These are phyloP conservation scores for Cladosporium austrohemisphaericum DNA, from an alignment of 2,329 filamentous ascomycete species.

Conservation along the genomic window DNA sequence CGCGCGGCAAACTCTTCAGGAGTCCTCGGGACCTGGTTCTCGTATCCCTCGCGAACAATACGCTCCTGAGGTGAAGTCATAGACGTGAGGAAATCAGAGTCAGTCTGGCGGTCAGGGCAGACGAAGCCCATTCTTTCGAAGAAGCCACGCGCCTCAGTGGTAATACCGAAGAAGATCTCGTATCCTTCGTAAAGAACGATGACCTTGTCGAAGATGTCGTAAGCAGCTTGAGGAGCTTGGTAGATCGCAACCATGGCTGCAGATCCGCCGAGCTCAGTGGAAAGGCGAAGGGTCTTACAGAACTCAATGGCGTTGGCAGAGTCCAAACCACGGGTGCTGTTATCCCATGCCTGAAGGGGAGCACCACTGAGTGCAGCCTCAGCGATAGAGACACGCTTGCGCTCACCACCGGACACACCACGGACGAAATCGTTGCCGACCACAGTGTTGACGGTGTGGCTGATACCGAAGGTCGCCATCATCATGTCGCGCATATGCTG, in stretches of 20 bases:
- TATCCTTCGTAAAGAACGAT: slow-evolving; percentile 64
- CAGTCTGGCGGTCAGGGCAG: slow-evolving; percentile 68
- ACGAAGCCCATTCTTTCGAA: slow-evolving; percentile 70
- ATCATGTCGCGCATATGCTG: slow-evolving; percentile 66
- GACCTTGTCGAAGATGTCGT: slow-evolving; percentile 68
- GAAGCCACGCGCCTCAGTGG: slow-evolving; percentile 61
- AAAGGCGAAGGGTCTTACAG: slow-evolving; percentile 64
- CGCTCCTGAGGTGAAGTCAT: slow-evolving; percentile 56
- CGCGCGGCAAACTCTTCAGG: slow-evolving; percentile 48
- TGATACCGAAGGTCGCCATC: slow-evolving; percentile 72
- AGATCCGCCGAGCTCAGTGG: slow-evolving; percentile 63
- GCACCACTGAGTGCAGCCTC: slow-evolving; percentile 68
- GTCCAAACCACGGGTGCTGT: slow-evolving; percentile 70
- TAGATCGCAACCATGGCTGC: slow-evolving; percentile 71
- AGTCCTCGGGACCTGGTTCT: slow-evolving; percentile 45
- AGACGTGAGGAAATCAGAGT: slow-evolving; percentile 73
- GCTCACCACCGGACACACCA: slow-evolving; percentile 71
- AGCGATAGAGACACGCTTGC: slow-evolving; percentile 76
- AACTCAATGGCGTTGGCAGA: slow-evolving; percentile 74
- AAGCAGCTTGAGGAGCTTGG: slow-evolving; percentile 65
- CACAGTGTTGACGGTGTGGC: slow-evolving; percentile 67
- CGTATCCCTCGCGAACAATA: slow-evolving; percentile 42
- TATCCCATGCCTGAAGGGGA: slow-evolving; percentile 65
- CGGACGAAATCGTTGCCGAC: slow-evolving; percentile 74
- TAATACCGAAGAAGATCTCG: slow-evolving; percentile 67